Conservation (phyloP, 805 yeast species). For the Yarrowia sp. region DNA sequence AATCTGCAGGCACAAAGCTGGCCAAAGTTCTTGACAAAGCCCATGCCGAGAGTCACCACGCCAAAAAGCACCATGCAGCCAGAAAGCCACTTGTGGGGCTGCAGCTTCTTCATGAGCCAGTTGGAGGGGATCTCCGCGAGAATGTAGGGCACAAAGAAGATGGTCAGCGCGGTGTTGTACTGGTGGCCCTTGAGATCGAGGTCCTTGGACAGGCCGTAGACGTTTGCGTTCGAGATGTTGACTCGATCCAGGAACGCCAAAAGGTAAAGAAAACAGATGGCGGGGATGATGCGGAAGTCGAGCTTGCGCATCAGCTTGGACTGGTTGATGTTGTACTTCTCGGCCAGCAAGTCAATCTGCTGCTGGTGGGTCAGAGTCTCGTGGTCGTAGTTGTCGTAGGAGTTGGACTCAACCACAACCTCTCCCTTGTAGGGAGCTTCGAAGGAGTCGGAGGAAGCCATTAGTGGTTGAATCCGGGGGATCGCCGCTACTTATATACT, state of each 20-base stretch:
- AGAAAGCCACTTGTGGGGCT: constrained; percentile 66
- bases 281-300: constrained; percentile 69
- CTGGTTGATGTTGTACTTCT: constrained; percentile 52
- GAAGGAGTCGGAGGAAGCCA: constrained; percentile 18
- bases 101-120: constrained; percentile 54
- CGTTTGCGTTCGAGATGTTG: constrained; percentile 76
- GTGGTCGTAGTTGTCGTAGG: background rate
- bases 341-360: constrained; percentile 42
- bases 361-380: constrained; percentile 14
- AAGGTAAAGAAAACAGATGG: constrained; percentile 70
- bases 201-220: constrained; percentile 64
- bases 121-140: constrained; percentile 66
- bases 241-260: constrained; percentile 78
- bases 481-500: background rate
- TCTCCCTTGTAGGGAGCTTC: constrained; percentile 20
- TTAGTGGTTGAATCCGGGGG: background rate
- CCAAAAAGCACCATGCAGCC: constrained; percentile 63
- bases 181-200: constrained; percentile 56
- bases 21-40: constrained; percentile 58
- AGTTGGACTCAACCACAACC: background rate
- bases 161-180: constrained; percentile 62
- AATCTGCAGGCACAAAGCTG: constrained; percentile 62
- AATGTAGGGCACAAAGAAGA: constrained; percentile 73
- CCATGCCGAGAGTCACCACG: constrained; percentile 62
- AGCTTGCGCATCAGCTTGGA: constrained; percentile 58